phyloP scores from a whole-genome alignment of 345 rosid species.

The Mangifera indica region DNA sequence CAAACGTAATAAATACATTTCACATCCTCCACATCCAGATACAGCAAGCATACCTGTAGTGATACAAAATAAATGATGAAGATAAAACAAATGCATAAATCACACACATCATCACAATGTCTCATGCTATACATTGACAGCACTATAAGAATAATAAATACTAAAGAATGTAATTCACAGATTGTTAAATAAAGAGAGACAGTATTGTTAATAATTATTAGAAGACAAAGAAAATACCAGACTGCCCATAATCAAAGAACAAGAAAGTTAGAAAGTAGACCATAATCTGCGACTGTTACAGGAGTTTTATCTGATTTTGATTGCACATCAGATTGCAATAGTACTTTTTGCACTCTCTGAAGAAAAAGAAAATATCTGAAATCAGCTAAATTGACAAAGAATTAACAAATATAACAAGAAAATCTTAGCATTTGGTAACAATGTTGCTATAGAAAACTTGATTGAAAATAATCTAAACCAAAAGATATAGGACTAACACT shows the following conservation, averaged over 20 bases:
- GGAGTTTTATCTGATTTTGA: conserved; percentile 88
- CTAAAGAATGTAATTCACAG: not conserved
- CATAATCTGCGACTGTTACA: conserved; percentile 96
- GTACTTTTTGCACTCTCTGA: conserved; percentile 84
- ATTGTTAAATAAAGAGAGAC: not conserved
- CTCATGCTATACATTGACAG: not conserved
- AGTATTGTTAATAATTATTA: not conserved
- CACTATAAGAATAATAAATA: not conserved
- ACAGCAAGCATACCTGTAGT: not conserved
- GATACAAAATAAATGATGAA: not conserved
- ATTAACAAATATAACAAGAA: not conserved
- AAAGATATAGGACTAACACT: not conserved
- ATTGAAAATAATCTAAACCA: not conserved
- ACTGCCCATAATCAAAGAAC: not conserved
- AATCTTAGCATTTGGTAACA: not conserved
- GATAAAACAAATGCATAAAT: not conserved
- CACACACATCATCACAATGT: not conserved
- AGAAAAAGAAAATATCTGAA: conserved; percentile 16
- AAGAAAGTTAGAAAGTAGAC: conserved; percentile 39
- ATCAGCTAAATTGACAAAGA: conserved; percentile 7
- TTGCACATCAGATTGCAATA: conserved; percentile 87
- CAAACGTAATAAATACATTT: not conserved
- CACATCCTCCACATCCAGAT: not conserved
- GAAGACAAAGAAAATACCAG: not conserved
- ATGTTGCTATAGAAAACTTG: not conserved